Conservation (phyloP, 257 asterid species). For the Ilex asprella region DNA sequence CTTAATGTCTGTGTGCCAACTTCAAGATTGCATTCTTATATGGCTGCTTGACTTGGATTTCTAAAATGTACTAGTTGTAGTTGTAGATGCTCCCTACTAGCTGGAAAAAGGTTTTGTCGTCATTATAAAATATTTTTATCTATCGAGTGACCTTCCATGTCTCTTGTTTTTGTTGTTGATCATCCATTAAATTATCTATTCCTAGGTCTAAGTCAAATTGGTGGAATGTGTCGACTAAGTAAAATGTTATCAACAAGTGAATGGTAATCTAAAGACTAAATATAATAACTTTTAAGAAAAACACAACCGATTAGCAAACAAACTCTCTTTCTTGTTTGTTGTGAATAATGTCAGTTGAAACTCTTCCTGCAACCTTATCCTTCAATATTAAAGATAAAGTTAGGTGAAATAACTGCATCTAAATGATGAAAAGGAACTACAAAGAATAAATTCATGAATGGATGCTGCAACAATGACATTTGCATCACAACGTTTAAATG, state of each 20-base stretch:
- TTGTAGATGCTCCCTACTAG: no score
- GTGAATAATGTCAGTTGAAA: slow-evolving; percentile 94
- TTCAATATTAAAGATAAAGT: background rate
- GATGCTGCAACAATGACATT: background rate
- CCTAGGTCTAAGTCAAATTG: background rate
- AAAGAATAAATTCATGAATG: background rate
- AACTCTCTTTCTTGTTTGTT: slow-evolving; percentile 91
- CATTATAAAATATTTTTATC: no score
- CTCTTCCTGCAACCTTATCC: slow-evolving; percentile 62
- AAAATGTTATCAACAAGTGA: slow-evolving; percentile 1
- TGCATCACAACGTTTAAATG: background rate
- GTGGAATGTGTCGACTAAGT: background rate
- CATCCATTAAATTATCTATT: no score
- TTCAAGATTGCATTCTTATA: no score
- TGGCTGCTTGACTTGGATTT: no score
- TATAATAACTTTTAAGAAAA: slow-evolving; percentile 2
- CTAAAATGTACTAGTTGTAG: no score
- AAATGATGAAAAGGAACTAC: background rate
- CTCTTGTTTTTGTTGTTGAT: no score
- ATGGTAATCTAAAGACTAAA: background rate
- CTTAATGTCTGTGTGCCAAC: no score
- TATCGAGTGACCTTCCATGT: no score
- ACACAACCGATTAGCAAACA: slow-evolving; percentile 94
- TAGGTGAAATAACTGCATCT: background rate
- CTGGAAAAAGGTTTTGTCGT: no score